Conservation (phyloP, 331 rosid species). For the Dryas integrifolia region DNA sequence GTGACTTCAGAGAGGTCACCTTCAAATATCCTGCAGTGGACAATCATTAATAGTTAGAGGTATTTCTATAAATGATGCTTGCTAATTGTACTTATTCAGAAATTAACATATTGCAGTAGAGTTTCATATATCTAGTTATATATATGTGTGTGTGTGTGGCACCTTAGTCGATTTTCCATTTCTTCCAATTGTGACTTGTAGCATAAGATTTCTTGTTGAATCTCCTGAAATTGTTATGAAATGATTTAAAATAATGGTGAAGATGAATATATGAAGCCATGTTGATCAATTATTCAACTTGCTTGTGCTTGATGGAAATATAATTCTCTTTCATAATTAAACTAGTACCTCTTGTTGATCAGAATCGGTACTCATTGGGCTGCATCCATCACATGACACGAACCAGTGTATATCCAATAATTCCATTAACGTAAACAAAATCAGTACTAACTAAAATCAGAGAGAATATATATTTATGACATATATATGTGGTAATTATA, state of each 20-base stretch:
- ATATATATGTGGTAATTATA: too few relatives aligned
- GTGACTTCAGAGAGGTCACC: conserved; percentile 53
- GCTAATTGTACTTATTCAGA: neutral
- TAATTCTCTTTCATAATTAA: conserved; percentile 1
- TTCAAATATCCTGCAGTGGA: conserved; percentile 46
- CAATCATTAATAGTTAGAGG: too few relatives aligned
- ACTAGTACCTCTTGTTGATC: conserved; percentile 41
- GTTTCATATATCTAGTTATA: neutral
- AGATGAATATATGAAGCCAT: too few relatives aligned
- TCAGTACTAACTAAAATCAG: too few relatives aligned
- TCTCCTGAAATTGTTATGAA: conserved; percentile 28
- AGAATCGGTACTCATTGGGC: conserved; percentile 27
- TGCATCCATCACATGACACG: conserved; percentile 18
- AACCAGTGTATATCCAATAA: neutral
- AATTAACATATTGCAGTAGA: neutral
- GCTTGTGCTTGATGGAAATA: neutral
- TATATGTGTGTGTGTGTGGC: too few relatives aligned
- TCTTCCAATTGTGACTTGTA: conserved; percentile 43
- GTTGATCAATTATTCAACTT: neutral
- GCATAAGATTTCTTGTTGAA: conserved; percentile 37
- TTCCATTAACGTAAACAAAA: neutral
- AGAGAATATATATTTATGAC: too few relatives aligned
- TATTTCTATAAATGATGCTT: neutral
- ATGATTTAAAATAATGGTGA: neutral
- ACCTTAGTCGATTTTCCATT: conserved; percentile 46